A percentile compares a stretch with the other conserved stretches of the same genome.
Conservation (phyloP, 2,329 filamentous ascomycete species). For the Leptoxyphium fumago region DNA sequence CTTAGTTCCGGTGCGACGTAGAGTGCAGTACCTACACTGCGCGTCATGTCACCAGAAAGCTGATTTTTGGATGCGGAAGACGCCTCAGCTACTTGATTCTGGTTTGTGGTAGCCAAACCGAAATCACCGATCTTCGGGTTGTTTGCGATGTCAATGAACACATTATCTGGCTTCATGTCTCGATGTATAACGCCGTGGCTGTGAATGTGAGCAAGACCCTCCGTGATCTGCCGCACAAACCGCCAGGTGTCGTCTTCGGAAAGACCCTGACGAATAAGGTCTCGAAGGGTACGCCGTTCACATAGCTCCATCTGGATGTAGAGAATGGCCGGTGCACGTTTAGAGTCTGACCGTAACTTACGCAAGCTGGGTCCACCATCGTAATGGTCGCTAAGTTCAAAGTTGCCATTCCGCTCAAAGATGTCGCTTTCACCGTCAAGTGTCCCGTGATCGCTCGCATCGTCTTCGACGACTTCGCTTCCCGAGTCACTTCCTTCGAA, state of each 20-base stretch:
- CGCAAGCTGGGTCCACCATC: neutral
- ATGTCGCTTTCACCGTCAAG: slow-evolving; percentile 24
- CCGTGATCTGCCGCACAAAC: slow-evolving; percentile 77
- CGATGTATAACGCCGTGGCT: slow-evolving; percentile 83
- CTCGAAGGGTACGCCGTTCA: slow-evolving; percentile 79
- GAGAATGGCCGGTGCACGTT: slow-evolving; percentile 53
- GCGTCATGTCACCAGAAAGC: slow-evolving; percentile 46
- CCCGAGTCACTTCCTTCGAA: slow-evolving; percentile 46
- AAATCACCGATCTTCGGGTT: slow-evolving; percentile 97
- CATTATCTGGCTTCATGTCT: slow-evolving; percentile 91
- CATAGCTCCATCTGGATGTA: slow-evolving; percentile 99
- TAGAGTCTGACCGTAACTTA: slow-evolving; percentile 32
- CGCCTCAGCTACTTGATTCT: slow-evolving; percentile 47
- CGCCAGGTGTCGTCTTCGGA: slow-evolving; percentile 74
- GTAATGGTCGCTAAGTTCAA: neutral
- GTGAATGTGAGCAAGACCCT: slow-evolving; percentile 83
- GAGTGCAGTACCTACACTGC: slow-evolving; percentile 60
- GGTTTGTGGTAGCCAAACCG: slow-evolving; percentile 79
- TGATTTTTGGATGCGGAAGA: slow-evolving; percentile 15
- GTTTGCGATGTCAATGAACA: slow-evolving; percentile 82
- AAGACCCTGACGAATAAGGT: slow-evolving; percentile 66
- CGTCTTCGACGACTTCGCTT: slow-evolving; percentile 24
- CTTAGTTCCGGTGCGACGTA: slow-evolving; percentile 90
- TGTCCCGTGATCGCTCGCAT: slow-evolving; percentile 21
- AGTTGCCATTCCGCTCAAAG: slow-evolving; percentile 9